phyloP scores from a whole-genome alignment of 129 eudicot species.

The Flaveria sonorensis region DNA sequence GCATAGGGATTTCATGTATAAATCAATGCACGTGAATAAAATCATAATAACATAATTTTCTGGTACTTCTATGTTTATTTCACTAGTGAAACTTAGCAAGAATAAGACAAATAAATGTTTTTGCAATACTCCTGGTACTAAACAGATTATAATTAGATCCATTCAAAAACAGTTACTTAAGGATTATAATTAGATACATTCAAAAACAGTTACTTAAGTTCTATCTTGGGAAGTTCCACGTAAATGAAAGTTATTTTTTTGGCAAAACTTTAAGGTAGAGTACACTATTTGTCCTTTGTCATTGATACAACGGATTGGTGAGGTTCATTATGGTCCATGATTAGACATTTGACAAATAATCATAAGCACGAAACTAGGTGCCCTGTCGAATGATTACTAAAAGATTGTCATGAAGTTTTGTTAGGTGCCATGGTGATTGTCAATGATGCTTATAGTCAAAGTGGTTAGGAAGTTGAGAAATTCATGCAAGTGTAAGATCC shows the following conservation, averaged over 20 bases:
- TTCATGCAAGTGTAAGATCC: slow-evolving; percentile 6
- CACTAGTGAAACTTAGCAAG: neutral
- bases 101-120: neutral
- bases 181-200: neutral
- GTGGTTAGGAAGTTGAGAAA: neutral
- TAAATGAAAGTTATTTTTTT: neutral
- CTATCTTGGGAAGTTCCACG: neutral
- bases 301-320: no score
- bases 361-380: neutral
- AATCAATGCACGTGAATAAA: neutral
- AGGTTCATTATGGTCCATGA: slow-evolving; percentile 6
- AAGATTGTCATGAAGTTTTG: neutral
- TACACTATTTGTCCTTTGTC: neutral
- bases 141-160: neutral
- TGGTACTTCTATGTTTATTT: neutral
- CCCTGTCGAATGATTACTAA: neutral
- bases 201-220: neutral
- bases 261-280: slow-evolving; percentile 8
- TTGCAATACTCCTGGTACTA: neutral
- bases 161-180: neutral
- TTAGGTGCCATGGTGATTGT: slow-evolving; percentile 1
- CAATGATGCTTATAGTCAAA: neutral
- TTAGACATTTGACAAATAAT: slow-evolving; percentile 4
- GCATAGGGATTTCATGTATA: slow-evolving; percentile 4
- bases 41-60: slow-evolving; percentile 10